These are phyloP conservation scores for Dendrobium nobile DNA, from an alignment of 106 monocot species.

Conservation along the genomic window DNA sequence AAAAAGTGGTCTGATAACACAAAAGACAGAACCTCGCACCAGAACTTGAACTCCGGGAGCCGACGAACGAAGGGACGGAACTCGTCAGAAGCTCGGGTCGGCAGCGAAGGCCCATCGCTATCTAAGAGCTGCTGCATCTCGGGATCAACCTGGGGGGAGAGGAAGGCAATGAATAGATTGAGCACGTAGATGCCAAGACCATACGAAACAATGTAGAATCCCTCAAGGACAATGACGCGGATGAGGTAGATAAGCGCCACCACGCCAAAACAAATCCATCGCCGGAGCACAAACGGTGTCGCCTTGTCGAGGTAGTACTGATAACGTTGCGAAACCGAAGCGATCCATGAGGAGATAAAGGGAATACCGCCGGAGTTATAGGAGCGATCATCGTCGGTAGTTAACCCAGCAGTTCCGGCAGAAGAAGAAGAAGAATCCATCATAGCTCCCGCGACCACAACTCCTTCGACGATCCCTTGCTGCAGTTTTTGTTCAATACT, in stretches of 20 bases:
- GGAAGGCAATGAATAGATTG: slow-evolving; percentile 79
- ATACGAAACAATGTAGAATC: slow-evolving; percentile 86
- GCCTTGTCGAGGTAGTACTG: slow-evolving; percentile 85
- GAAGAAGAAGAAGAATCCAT: slow-evolving; percentile 9
- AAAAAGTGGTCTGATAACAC: background rate
- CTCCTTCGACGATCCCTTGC: background rate
- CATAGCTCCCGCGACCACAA: background rate
- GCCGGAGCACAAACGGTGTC: slow-evolving; percentile 55
- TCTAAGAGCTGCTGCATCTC: slow-evolving; percentile 51
- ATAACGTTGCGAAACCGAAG: slow-evolving; percentile 33
- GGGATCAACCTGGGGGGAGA: slow-evolving; percentile 93
- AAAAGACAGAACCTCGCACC: slow-evolving; percentile 27
- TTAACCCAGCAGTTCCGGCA: background rate
- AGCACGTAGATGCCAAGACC: slow-evolving; percentile 87
- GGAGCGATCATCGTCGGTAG: slow-evolving; percentile 3
- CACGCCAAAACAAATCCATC: slow-evolving; percentile 43
- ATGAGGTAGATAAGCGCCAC: slow-evolving; percentile 34
- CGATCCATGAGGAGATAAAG: slow-evolving; percentile 17
- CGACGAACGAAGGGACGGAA: slow-evolving; percentile 85
- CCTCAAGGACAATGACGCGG: slow-evolving; percentile 48
- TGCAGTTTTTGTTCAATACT: background rate
- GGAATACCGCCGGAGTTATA: slow-evolving; percentile 10
- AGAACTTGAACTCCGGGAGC: slow-evolving; percentile 94
- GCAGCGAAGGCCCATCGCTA: slow-evolving; percentile 36
- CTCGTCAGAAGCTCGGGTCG: slow-evolving; percentile 65